Percentiles rank a stretch among this genome's conserved stretches.
phyloP scores from a whole-genome alignment of 2,329 filamentous ascomycete species.

The Lasiodiplodia theobromae region DNA sequence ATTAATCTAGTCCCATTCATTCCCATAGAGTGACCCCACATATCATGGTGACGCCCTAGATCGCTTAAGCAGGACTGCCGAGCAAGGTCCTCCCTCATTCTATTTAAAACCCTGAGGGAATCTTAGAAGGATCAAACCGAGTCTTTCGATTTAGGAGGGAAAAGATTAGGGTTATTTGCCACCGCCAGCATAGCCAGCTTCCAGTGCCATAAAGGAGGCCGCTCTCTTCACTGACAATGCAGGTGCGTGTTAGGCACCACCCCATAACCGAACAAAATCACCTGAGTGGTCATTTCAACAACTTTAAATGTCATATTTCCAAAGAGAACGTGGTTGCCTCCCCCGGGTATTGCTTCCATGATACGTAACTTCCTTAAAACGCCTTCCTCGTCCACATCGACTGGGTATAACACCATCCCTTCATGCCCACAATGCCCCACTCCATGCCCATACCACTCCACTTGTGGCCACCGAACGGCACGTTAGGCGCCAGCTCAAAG shows the following conservation, averaged over 20 bases:
- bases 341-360: neutral
- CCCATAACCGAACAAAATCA: too few relatives aligned
- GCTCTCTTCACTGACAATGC: too few relatives aligned
- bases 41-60: too few relatives aligned
- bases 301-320: neutral
- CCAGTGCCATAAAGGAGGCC: too few relatives aligned
- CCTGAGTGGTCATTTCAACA: neutral
- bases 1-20: neutral
- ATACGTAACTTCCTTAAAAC: neutral
- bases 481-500: conserved; percentile 41
- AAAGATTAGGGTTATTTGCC: neutral
- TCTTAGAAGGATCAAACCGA: too few relatives aligned
- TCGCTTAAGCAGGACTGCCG: too few relatives aligned
- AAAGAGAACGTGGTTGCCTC: neutral
- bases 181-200: too few relatives aligned
- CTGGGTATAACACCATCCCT: conserved; percentile 62
- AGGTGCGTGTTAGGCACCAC: too few relatives aligned
- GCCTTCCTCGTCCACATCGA: conserved; percentile 23
- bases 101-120: neutral
- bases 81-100: neutral
- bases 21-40: neutral
- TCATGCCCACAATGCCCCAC: conserved; percentile 65
- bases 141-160: too few relatives aligned
- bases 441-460: conserved; percentile 68
- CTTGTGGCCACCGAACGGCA: conserved; percentile 69